Evolutionary conservation across 306 rosid genomes (phyloP), one percentile per base, ranked within the genome.

Genomic region (Prinsepia uniflora): DNA sequence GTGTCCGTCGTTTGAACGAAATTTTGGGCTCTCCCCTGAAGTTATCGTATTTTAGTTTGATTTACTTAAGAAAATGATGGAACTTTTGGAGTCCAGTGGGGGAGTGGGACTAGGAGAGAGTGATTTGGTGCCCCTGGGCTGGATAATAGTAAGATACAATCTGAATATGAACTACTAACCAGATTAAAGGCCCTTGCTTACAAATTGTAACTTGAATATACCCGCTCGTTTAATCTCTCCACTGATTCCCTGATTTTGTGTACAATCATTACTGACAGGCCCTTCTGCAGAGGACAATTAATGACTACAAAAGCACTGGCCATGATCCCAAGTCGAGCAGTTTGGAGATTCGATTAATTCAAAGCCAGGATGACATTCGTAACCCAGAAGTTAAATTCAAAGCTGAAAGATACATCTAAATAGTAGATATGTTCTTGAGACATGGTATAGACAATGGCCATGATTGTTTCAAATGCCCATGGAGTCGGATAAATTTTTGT

Each of bases 321-420:
- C 90, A 91, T 56, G 81, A 86, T 67, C 92, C 92, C 8, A 61
- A 88, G 80, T 88, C 96, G 20, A 88, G 78, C 66, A 87, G 86
- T 74, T 79, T 87, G 80, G 96, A 89, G 83, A 89, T 87, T 73
- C 81, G 90, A 70, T 79, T 92, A 82, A 81, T 92, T 71, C 96
- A 89, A 79, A 89, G 96, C 82, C 91, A 84, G 74, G 95, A 90
- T 22, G 82, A 87, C 65, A 87, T 91, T 75, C 88, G 91, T 61
- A 78, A 55, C 22, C 91, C 89, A 6, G 46, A 82, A 73, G 80
- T 86, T 63, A 63, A 76, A 69, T 75, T 81, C 75, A 76, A 76
- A 80, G 93, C 94, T 41, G 79, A 92, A 81, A 81, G 67, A 73
- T 92, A 72, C 82, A 49, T 48, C 75, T 86, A 76, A 85, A 46